A percentile compares a stretch with the other conserved stretches of the same genome.
These are phyloP conservation scores for Salix exigua DNA, from an alignment of 345 rosid species.

Conservation along the genomic window DNA sequence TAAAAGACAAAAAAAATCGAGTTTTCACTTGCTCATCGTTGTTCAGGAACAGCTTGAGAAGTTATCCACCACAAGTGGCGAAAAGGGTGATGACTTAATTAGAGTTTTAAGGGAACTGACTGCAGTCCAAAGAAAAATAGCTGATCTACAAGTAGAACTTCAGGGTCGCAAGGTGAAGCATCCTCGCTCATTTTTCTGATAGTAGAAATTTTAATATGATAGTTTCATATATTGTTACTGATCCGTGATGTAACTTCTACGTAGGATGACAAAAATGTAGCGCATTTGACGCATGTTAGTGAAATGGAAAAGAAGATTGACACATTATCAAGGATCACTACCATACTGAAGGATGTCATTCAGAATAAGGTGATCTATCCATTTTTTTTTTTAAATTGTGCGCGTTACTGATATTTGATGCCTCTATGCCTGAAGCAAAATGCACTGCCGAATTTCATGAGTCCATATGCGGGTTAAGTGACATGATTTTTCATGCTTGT, in stretches of 20 bases:
- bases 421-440: not conserved
- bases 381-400: not conserved
- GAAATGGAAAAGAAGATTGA: slow-evolving; percentile 96
- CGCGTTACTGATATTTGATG: not conserved
- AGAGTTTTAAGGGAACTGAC: slow-evolving; percentile 80
- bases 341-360: slow-evolving; percentile 87
- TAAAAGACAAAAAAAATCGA: not conserved
- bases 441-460: not conserved
- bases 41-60: slow-evolving; percentile 63
- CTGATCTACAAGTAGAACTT: slow-evolving; percentile 93
- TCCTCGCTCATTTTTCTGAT: not conserved
- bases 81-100: slow-evolving; percentile 76
- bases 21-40: not conserved
- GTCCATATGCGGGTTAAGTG: not conserved
- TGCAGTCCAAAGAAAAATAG: slow-evolving; percentile 83
- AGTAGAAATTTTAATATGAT: not conserved
- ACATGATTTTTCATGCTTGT: not conserved
- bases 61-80: slow-evolving; percentile 47
- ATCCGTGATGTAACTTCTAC: not conserved
- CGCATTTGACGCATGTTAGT: slow-evolving; percentile 89
- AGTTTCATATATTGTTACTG: not conserved
- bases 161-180: slow-evolving; percentile 88
- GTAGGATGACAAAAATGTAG: slow-evolving; percentile 94
- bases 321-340: slow-evolving; percentile 80
- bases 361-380: slow-evolving; percentile 81